These are phyloP conservation scores for Astrocystis sublimbata DNA, from an alignment of 495 filamentous ascomycete species.

Conservation along the genomic window DNA sequence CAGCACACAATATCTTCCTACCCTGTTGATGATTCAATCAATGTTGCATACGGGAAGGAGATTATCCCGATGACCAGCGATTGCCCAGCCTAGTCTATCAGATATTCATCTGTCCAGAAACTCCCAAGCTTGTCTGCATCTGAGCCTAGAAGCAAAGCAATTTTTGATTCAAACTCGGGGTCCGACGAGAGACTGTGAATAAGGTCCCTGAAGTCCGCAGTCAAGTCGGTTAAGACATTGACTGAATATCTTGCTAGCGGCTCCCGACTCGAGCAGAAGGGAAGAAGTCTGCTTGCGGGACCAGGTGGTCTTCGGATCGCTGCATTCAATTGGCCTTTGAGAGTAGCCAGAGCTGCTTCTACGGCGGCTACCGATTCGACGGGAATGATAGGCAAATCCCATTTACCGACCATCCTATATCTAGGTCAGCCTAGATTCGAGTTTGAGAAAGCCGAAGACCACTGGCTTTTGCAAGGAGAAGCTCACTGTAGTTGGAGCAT, in stretches of 20 bases:
- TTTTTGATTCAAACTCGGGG: constrained; percentile 31
- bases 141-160: constrained; percentile 41
- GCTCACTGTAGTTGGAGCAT: constrained; percentile 46
- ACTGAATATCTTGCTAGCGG: constrained; percentile 43
- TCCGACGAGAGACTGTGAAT: constrained; percentile 39
- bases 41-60: background rate
- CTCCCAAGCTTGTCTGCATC: constrained; percentile 35
- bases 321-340: constrained; percentile 27
- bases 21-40: background rate
- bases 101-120: constrained; percentile 53
- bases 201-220: constrained; percentile 49
- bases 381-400: constrained; percentile 39
- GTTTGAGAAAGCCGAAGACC: background rate
- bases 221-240: constrained; percentile 53
- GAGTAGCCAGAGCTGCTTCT: constrained; percentile 28
- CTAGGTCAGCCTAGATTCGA: constrained; percentile 15
- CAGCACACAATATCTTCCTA: background rate
- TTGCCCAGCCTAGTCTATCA: constrained; percentile 23
- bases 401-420: constrained; percentile 27
- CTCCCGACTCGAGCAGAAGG: constrained; percentile 42
- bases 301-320: constrained; percentile 16
- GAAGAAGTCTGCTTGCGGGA: constrained; percentile 42
- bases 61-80: background rate
- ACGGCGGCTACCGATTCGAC: constrained; percentile 31
- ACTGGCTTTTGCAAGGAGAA: background rate